A percentile compares a stretch with the other conserved stretches of the same genome.
Conservation (phyloP, 805 yeast species). For the Candida fluviatilis region DNA sequence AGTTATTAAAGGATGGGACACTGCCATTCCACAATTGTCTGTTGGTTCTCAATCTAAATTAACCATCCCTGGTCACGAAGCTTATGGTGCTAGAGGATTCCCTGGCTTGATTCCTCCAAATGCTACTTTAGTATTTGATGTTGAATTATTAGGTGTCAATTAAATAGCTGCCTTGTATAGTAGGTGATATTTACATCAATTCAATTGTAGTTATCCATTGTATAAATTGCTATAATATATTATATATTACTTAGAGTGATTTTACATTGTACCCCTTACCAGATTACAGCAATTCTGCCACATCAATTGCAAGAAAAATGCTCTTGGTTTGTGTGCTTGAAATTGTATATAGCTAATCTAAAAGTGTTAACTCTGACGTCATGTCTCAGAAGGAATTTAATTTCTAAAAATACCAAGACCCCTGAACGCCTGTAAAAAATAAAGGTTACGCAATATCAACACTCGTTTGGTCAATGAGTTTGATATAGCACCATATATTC, state of each 20-base stretch:
- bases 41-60: constrained; percentile 90
- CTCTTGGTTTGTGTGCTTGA: too few species aligned
- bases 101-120: constrained; percentile 97
- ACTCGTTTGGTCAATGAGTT: too few species aligned
- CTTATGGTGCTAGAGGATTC: constrained; percentile 92
- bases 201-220: background rate
- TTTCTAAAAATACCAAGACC: too few species aligned
- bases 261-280: background rate
- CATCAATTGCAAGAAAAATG: too few species aligned
- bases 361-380: too few species aligned
- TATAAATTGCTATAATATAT: background rate
- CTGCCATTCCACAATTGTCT: constrained; percentile 86
- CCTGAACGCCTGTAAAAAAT: too few species aligned
- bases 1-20: constrained; percentile 93
- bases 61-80: constrained; percentile 90
- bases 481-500: too few species aligned
- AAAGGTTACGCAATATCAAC: too few species aligned
- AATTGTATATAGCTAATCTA: too few species aligned
- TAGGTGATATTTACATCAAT: background rate
- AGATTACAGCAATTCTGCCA: too few species aligned
- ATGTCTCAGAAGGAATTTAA: too few species aligned
- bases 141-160: constrained; percentile 61
- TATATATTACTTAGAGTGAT: background rate
- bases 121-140: constrained; percentile 86
- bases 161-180: constrained; percentile 18